Evolutionary conservation across 768 basidiomycete genomes (phyloP).

Genomic region (Macrolepiota dolichaula): DNA sequence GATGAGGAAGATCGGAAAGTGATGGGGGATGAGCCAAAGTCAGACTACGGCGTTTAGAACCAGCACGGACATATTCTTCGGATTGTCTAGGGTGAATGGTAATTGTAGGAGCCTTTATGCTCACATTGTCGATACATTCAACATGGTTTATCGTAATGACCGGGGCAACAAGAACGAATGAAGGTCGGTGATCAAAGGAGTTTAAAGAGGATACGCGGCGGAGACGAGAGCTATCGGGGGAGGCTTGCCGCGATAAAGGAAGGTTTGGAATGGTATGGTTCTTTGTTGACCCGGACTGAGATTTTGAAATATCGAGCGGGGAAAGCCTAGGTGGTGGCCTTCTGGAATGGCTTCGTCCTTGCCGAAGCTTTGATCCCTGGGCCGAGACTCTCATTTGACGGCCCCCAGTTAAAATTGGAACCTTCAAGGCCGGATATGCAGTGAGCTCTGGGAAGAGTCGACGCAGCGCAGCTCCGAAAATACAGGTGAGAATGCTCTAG

Average conservation of each 20-base stretch:
- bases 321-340: neutral
- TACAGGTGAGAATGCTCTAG: constrained; percentile 7
- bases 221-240: neutral
- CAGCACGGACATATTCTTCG: neutral
- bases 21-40: constrained; percentile 9
- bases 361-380: neutral
- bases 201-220: constrained; percentile 5
- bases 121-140: constrained; percentile 7
- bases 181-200: neutral
- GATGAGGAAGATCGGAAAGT: constrained; percentile 9
- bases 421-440: neutral
- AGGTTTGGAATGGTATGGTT: neutral
- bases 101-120: constrained; percentile 2
- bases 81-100: constrained; percentile 1
- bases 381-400: neutral
- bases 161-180: constrained; percentile 4
- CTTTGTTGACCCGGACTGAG: neutral
- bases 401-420: neutral
- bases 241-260: neutral
- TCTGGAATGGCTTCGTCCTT: neutral
- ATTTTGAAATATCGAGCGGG: neutral
- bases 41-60: neutral
- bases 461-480: constrained; percentile 5
- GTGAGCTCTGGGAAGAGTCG: neutral
- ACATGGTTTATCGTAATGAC: constrained; percentile 11